Evolutionary conservation across 2,329 filamentous ascomycete species (phyloP).

Genomic region (Penicillium sp.): DNA sequence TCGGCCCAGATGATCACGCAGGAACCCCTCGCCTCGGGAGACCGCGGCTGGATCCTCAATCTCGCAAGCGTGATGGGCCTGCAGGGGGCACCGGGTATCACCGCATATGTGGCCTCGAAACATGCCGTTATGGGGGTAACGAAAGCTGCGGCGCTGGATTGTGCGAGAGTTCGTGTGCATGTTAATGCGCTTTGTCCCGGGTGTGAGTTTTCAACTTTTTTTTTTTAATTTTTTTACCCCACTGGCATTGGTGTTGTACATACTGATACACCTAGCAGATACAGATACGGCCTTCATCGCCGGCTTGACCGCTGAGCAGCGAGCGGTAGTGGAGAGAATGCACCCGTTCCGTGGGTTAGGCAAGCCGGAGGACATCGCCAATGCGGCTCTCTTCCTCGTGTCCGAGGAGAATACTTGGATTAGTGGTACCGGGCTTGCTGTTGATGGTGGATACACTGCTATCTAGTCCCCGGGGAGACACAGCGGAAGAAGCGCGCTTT

Average conservation of each 20-base stretch:
- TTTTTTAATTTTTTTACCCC: not conserved
- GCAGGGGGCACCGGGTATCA: not conserved
- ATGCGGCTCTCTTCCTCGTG: not conserved
- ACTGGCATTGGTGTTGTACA: not conserved
- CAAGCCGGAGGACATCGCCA: slow-evolving; percentile 1
- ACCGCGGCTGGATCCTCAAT: slow-evolving; percentile 41
- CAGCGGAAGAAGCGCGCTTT: too few species aligned
- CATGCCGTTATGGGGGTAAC: slow-evolving; percentile 4
- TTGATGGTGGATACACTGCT: slow-evolving; percentile 3
- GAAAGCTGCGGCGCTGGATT: slow-evolving; percentile 1
- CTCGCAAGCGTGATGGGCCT: slow-evolving; percentile 17
- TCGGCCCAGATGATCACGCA: slow-evolving; percentile 43
- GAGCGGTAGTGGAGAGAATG: not conserved
- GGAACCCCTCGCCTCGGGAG: slow-evolving; percentile 34
- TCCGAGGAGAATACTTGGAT: slow-evolving; percentile 8
- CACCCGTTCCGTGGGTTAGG: slow-evolving; percentile 7
- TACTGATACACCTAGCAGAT: not conserved
- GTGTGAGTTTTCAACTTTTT: not conserved
- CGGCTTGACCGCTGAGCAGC: not conserved
- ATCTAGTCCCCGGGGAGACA: not conserved
- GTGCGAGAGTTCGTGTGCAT: not conserved
- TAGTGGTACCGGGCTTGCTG: not conserved
- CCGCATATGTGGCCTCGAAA: slow-evolving; percentile 5
- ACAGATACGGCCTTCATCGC: slow-evolving; percentile 4
- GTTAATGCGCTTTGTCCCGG: slow-evolving; percentile 13